These are phyloP conservation scores for Chytriomyces sp. DNA, from an alignment of 192 early-diverging fungal genomes.

Conservation along the genomic window DNA sequence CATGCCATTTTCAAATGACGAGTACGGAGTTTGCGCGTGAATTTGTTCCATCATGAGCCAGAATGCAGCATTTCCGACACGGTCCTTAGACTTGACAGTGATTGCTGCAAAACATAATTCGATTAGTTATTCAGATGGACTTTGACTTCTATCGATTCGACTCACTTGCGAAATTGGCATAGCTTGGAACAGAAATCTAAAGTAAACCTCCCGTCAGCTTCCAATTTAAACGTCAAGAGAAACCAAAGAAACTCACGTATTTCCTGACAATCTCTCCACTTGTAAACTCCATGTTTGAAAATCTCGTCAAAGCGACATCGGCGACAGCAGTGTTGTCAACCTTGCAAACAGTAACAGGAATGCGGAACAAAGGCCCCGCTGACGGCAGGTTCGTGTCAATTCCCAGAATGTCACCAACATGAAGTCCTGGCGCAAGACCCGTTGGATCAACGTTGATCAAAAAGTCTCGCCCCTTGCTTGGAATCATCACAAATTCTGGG, in stretches of 20 bases:
- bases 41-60: slow-evolving; percentile 77
- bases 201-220: neutral
- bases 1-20: slow-evolving; percentile 63
- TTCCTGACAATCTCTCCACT: slow-evolving; percentile 80
- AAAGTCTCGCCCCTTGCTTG: slow-evolving; percentile 60
- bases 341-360: slow-evolving; percentile 91
- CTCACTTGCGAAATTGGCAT: slow-evolving; percentile 77
- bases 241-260: slow-evolving; percentile 49
- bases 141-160: slow-evolving; percentile 10
- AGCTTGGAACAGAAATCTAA: slow-evolving; percentile 74
- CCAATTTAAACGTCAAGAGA: neutral
- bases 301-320: slow-evolving; percentile 54
- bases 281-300: slow-evolving; percentile 63
- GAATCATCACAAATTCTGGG: slow-evolving; percentile 27
- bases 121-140: neutral
- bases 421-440: slow-evolving; percentile 76
- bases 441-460: slow-evolving; percentile 80
- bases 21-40: slow-evolving; percentile 64
- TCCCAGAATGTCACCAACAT: slow-evolving; percentile 76
- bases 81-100: slow-evolving; percentile 36
- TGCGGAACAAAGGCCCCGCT: slow-evolving; percentile 79
- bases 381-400: slow-evolving; percentile 76
- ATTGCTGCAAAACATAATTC: slow-evolving; percentile 29
- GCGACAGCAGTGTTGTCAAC: slow-evolving; percentile 52
- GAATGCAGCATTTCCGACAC: slow-evolving; percentile 66